Evolutionary conservation across 495 filamentous ascomycete genomes (phyloP).

Genomic region (Talaromyces wortmannii): DNA sequence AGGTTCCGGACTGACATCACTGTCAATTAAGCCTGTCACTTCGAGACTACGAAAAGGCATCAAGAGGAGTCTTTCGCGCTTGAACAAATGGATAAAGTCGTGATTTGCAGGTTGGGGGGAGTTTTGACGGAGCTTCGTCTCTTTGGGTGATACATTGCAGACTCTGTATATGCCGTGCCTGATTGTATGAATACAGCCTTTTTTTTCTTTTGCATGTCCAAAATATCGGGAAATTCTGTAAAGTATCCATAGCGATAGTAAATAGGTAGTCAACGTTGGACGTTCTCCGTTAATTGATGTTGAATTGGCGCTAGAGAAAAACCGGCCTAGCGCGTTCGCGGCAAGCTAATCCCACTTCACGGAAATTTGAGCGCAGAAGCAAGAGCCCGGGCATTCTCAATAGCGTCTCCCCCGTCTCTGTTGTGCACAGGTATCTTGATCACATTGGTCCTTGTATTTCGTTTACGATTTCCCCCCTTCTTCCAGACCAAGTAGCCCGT

Average conservation of each 20-base stretch:
- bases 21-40: slow-evolving; percentile 1
- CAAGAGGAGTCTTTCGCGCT: neutral
- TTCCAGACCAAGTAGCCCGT: neutral
- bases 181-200: no score
- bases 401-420: slow-evolving; percentile 7
- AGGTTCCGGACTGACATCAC: neutral
- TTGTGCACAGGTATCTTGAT: slow-evolving; percentile 2
- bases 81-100: slow-evolving; percentile 5
- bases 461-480: slow-evolving; percentile 1
- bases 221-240: no score
- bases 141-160: no score
- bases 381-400: neutral
- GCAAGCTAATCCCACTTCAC: slow-evolving; percentile 26
- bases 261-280: neutral
- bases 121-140: no score
- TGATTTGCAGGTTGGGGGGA: neutral
- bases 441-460: slow-evolving; percentile 15
- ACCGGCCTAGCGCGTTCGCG: slow-evolving; percentile 1
- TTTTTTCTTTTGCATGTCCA: no score
- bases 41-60: neutral
- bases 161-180: no score
- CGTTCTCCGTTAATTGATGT: neutral
- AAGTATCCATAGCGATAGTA: no score
- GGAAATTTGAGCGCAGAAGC: slow-evolving; percentile 20
- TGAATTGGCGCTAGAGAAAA: neutral